Percentiles rank a stretch among this genome's conserved stretches.
Evolutionary conservation across 2,329 filamentous ascomycete species (phyloP).

Genomic region (Pseudogymnoascus verrucosus): DNA sequence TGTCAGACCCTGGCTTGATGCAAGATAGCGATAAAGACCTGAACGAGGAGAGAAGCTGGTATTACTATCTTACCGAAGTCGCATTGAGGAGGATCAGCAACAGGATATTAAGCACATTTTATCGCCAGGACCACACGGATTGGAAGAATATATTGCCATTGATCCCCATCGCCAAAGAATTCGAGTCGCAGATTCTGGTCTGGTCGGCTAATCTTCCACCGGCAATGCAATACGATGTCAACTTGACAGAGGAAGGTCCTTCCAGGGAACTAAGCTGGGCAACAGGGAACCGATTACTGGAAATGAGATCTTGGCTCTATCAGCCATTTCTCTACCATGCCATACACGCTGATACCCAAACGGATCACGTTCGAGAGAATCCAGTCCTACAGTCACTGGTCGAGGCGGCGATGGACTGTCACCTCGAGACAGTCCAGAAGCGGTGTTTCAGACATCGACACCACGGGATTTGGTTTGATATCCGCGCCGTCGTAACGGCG

Average conservation of each 20-base stretch:
- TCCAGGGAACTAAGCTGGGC: constrained; percentile 23
- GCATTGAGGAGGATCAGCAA: constrained; percentile 35
- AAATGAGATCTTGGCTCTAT: constrained; percentile 26
- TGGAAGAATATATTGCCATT: constrained; percentile 24
- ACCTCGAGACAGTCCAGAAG: constrained; percentile 21
- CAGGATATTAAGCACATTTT: constrained; percentile 32
- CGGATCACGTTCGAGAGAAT: background rate
- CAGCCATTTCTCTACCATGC: constrained; percentile 27
- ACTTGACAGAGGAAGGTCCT: constrained; percentile 14
- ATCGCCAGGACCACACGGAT: constrained; percentile 14
- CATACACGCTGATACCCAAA: constrained; percentile 17
- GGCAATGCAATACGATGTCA: constrained; percentile 22
- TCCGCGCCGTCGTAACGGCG: constrained; percentile 14
- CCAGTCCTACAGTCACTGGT: constrained; percentile 16
- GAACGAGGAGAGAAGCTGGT: constrained; percentile 33
- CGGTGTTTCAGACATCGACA: constrained; percentile 24
- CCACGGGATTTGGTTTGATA: constrained; percentile 27
- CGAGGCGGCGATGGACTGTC: constrained; percentile 23
- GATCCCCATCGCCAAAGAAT: constrained; percentile 24
- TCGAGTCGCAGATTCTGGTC: constrained; percentile 23
- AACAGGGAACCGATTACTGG: constrained; percentile 18
- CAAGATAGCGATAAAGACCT: background rate
- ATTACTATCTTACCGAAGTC: constrained; percentile 38
- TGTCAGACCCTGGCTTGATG: background rate
- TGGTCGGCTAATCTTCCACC: constrained; percentile 26